Base-by-base conservation (phyloP, 228 moss, liverwort and hornwort species). In the Sphagnum magellanicum region DNA sequence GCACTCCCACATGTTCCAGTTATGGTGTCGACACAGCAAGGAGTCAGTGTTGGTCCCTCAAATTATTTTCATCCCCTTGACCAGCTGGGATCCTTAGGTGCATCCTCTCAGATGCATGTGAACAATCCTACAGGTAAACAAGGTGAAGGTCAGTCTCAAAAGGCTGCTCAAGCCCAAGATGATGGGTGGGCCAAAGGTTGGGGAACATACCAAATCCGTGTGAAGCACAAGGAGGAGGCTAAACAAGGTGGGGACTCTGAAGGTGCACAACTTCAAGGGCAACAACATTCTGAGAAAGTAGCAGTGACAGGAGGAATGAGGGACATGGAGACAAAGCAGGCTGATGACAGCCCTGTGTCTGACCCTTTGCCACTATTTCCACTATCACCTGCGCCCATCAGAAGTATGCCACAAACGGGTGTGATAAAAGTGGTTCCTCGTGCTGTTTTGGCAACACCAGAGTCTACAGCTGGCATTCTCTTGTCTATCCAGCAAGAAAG, bases 371-470 rank as follows among this genome's bases (percentile, higher is more conserved):
- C 50, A 83, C 89, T 68, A 86, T 92, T 10, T 90, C 90, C n/a
- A 51, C 32, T 3, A 32, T 32, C 90, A 51, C 85, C 92, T 50
- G 84, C 80, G 16, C 63, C 76, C 12, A 74, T 73, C 48, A 74
- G 72, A 47, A 51, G 57, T 6, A 80, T 68, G 69, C 74, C 74
- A 49, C 74, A 81, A 68, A 72, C 50, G 61, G 84, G 86, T 57
- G 95, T 92, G 50, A 91, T 91, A 49, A 92, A 91, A 77, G 89
- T 83, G 14, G 83, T 91, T 48, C 95, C 95, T 8, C 79, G 89
- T 48, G 91, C 95, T 48, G 81, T 87, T 74, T 81, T 81, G 61
- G 95, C 92, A 50, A 87, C 92, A 64, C 80, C 88, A 12, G 88
- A 90, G 68, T 91, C 86, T 14, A 84, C 95, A 4, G 92, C 95